Base-by-base conservation (phyloP, 2,329 filamentous ascomycete genomes). In the Biscogniauxia sp. region DNA sequence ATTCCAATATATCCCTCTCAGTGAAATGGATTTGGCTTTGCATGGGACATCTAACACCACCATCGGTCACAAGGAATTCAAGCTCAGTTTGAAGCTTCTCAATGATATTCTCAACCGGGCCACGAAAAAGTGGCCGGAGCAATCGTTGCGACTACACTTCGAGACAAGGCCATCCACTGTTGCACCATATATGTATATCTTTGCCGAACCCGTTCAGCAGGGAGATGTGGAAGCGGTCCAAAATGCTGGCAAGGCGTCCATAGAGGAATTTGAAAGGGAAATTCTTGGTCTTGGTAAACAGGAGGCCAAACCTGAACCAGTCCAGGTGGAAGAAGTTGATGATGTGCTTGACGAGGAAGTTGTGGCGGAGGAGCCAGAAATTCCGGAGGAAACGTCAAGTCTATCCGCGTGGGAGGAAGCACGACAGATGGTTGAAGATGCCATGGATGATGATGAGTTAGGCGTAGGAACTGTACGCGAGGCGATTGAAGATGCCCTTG, bases 21-120 rank as follows among this genome's bases (percentile, higher is more conserved):
- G 85, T 3, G 95, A 99, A 72, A 93, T 99, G 89, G 95, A 99
- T 73, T 73, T 82, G n/a, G 85, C 92, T 0, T 76, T 99, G n/a
- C 96, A 99, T 72, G 93, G 92, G 20, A 89, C 92, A 55, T 70
- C 74, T 0, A 81, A 93, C 69, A 80, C 69, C 19, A 71, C 76
- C 1, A 76, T 96, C 5, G 96, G 96, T 20, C 88, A 97, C 70
- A 79, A 84, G 53, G 95, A 99, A 73, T 98, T 98, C 78, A 89
- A 88, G 72, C 75, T 91, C 28, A 97, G 93, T 76, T 70, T 99
- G 53, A 77, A 84, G 17, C 76, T 99, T 20, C 80, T 97, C 68
- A 95, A 97, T 70, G 84, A 93, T 64, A 78, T 95, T 17, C 76
- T 99, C 45, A 80, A 97, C 73, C 86, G 84, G 63, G 93, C 91